Conservation (phyloP, 1,284 basidiomycete genomes). For the Grifola frondosa region DNA sequence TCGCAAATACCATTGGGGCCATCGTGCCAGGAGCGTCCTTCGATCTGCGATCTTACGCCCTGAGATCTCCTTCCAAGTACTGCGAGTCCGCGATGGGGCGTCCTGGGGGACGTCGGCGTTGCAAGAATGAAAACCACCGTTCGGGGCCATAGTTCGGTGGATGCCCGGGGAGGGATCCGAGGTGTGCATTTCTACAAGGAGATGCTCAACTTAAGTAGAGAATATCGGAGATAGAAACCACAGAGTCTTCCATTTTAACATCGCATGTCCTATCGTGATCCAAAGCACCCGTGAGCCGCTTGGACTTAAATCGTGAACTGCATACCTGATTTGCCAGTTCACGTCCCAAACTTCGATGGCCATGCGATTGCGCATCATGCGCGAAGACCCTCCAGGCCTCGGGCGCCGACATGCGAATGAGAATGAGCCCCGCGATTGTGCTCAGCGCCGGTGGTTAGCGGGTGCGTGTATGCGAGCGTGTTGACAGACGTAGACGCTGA, state of each 20-base stretch:
- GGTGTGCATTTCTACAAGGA: slow-evolving; percentile 1
- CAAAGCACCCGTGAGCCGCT: slow-evolving; percentile 2
- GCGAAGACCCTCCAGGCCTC: no score
- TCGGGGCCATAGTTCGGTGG: slow-evolving; percentile 18
- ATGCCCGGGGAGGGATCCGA: slow-evolving; percentile 8
- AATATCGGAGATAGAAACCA: slow-evolving; percentile 16
- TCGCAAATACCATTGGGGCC: slow-evolving; percentile 34
- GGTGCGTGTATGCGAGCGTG: no score
- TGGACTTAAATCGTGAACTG: background rate
- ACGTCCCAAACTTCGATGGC: no score
- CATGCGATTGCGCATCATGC: no score
- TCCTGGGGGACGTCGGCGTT: slow-evolving; percentile 4
- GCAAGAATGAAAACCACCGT: slow-evolving; percentile 18
- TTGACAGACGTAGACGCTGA: no score
- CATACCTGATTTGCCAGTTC: no score
- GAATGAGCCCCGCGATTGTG: no score
- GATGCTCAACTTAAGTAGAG: slow-evolving; percentile 20
- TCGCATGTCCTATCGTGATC: background rate
- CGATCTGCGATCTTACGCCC: slow-evolving; percentile 31
- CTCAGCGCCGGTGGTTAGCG: no score
- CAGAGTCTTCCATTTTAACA: slow-evolving; percentile 9
- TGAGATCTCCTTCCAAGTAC: slow-evolving; percentile 23
- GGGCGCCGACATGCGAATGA: no score
- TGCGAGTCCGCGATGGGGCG: background rate
- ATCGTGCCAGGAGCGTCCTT: slow-evolving; percentile 28